These are phyloP conservation scores for Nowakowskiella sp. DNA, from an alignment of 192 early-diverging fungal genomes.

Conservation along the genomic window DNA sequence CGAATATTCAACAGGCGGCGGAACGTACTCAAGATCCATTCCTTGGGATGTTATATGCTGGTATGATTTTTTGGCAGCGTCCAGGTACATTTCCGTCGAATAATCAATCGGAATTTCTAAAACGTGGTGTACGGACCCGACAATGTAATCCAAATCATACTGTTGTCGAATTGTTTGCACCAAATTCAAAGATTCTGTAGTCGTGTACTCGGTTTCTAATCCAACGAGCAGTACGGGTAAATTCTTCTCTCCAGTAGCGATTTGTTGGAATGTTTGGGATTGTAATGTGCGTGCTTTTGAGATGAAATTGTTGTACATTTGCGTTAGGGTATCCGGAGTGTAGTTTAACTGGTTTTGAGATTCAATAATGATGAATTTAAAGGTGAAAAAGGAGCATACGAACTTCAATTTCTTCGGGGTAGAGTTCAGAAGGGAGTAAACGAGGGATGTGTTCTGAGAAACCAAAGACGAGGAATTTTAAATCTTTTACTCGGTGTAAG, in stretches of 20 bases:
- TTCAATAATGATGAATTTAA: slow-evolving; percentile 2
- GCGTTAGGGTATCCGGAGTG: slow-evolving; percentile 51
- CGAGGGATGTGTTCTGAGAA: slow-evolving; percentile 93
- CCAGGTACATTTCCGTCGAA: slow-evolving; percentile 34
- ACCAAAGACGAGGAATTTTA: slow-evolving; percentile 66
- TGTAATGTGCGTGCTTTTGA: slow-evolving; percentile 66
- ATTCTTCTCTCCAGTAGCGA: slow-evolving; percentile 25
- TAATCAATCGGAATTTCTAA: slow-evolving; percentile 77
- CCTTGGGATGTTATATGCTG: too few species aligned
- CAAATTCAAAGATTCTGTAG: slow-evolving; percentile 35
- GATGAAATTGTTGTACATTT: slow-evolving; percentile 60
- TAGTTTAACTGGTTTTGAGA: slow-evolving; percentile 42
- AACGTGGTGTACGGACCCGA: slow-evolving; percentile 92
- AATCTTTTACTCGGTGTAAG: slow-evolving; percentile 63
- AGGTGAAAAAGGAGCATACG: slow-evolving; percentile 10
- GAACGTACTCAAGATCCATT: too few species aligned
- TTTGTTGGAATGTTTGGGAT: slow-evolving; percentile 49
- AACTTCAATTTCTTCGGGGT: slow-evolving; percentile 73
- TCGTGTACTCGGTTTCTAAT: slow-evolving; percentile 84
- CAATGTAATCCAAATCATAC: slow-evolving; percentile 69
- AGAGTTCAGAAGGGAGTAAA: slow-evolving; percentile 65
- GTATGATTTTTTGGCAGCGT: too few species aligned
- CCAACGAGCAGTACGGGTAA: slow-evolving; percentile 72
- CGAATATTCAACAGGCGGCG: slow-evolving; percentile 15
- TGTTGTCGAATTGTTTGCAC: slow-evolving; percentile 37